Conservation (phyloP, 495 filamentous ascomycete species). For the Acidomyces sp. region DNA sequence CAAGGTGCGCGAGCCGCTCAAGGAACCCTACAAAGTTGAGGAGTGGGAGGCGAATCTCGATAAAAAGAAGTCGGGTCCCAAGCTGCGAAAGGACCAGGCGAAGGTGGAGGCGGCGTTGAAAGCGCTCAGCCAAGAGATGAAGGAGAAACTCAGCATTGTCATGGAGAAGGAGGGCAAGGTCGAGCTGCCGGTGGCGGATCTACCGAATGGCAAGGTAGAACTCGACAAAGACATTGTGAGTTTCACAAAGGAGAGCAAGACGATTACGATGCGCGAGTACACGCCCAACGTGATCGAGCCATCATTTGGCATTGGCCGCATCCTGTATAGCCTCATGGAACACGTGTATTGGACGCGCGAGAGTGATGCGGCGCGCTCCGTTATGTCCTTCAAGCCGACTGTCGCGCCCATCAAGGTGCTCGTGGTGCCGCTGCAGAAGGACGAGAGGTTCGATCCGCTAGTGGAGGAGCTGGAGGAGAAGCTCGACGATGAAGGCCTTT, state of each 20-base stretch:
- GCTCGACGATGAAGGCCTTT: conserved; percentile 47
- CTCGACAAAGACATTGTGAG: conserved; percentile 55
- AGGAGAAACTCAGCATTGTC: conserved; percentile 54
- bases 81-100: conserved; percentile 70
- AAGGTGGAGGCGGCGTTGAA: conserved; percentile 56
- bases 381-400: conserved; percentile 53
- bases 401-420: conserved; percentile 59
- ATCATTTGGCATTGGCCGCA: conserved; percentile 72
- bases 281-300: conserved; percentile 78
- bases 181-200: conserved; percentile 49
- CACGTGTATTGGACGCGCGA: conserved; percentile 65
- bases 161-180: conserved; percentile 55
- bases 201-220: conserved; percentile 53
- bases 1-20: conserved; percentile 52
- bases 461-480: conserved; percentile 40
- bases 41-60: conserved; percentile 65
- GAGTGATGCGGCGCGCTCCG: conserved; percentile 50
- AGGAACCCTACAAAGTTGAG: conserved; percentile 54
- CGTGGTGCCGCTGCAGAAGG: conserved; percentile 50
- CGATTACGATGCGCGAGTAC: conserved; percentile 61
- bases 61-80: conserved; percentile 71
- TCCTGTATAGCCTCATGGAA: conserved; percentile 65
- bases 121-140: conserved; percentile 52
- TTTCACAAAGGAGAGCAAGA: conserved; percentile 55
- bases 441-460: conserved; percentile 45